Percentiles rank a stretch among this genome's conserved stretches.
phyloP scores from a whole-genome alignment of 2,329 filamentous ascomycete genomes.

The Davidsoniella australis region DNA sequence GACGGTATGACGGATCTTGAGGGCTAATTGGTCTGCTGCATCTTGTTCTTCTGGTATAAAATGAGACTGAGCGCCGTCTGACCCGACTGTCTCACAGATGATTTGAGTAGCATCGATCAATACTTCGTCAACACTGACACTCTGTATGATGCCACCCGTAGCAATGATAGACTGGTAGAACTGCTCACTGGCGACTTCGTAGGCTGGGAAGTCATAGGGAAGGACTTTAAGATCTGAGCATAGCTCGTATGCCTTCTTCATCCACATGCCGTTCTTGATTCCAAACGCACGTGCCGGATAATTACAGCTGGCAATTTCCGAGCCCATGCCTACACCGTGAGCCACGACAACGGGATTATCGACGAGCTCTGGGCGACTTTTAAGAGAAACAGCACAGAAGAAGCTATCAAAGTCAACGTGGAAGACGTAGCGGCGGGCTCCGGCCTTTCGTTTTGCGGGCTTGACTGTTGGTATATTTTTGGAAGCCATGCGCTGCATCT shows the following conservation, averaged over 20 bases:
- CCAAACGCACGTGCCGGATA: conserved; percentile 76
- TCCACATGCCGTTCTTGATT: conserved; percentile 98
- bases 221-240: conserved; percentile 77
- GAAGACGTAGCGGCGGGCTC: conserved; percentile 63
- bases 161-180: conserved; percentile 78
- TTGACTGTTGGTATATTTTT: conserved; percentile 40
- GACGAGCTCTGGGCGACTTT: conserved; percentile 55
- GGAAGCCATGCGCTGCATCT: conserved; percentile 63
- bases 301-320: conserved; percentile 95
- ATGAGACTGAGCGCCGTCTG: conserved; percentile 32
- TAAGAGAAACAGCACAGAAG: conserved; percentile 81
- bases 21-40: conserved; percentile 51
- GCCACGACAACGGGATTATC: conserved; percentile 79
- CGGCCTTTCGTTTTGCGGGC: conserved; percentile 35
- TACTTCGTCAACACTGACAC: conserved; percentile 92
- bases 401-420: conserved; percentile 98
- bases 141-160: conserved; percentile 72
- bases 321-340: conserved; percentile 68
- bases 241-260: conserved; percentile 70
- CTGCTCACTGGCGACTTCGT: conserved; percentile 73
- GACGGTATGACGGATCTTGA: conserved; percentile 48
- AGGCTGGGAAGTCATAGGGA: conserved; percentile 90
- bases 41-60: conserved; percentile 38
- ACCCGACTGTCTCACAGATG: conserved; percentile 47
- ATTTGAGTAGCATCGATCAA: conserved; percentile 65